These are phyloP conservation scores for Tricholoma sp. DNA, from an alignment of 768 basidiomycete genomes.

Conservation along the genomic window DNA sequence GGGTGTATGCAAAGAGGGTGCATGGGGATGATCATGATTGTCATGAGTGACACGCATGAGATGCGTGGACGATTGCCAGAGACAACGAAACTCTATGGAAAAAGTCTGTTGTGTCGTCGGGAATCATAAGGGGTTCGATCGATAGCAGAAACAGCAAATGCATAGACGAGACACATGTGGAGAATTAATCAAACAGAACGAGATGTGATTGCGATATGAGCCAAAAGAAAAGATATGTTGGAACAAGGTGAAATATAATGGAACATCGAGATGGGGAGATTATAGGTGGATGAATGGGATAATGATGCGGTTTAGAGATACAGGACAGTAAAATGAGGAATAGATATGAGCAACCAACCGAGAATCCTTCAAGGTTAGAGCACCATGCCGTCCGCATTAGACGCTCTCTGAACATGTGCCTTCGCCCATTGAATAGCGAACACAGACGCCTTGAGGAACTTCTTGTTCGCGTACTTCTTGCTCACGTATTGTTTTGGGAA, in stretches of 20 bases:
- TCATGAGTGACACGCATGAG: constrained; percentile 16
- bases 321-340: constrained; percentile 15
- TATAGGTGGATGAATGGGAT: constrained; percentile 9
- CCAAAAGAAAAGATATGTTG: constrained; percentile 13
- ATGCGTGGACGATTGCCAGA: constrained; percentile 14
- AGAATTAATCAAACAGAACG: constrained; percentile 11
- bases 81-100: constrained; percentile 8
- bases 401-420: constrained; percentile 35
- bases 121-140: constrained; percentile 6
- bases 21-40: constrained; percentile 13
- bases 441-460: constrained; percentile 88
- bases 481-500: constrained; percentile 86
- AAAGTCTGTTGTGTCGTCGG: constrained; percentile 7
- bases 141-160: constrained; percentile 30
- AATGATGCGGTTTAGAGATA: constrained; percentile 13
- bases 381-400: constrained; percentile 38
- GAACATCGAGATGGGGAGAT: constrained; percentile 15
- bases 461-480: constrained; percentile 97
- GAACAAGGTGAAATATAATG: constrained; percentile 16
- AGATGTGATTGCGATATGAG: constrained; percentile 16
- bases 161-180: constrained; percentile 6
- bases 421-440: constrained; percentile 77
- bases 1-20: constrained; percentile 9
- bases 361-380: constrained; percentile 33
- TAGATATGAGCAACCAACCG: constrained; percentile 16